Conservation (phyloP, 2,329 filamentous ascomycete species). For the Pseudogymnoascus pannorum region DNA sequence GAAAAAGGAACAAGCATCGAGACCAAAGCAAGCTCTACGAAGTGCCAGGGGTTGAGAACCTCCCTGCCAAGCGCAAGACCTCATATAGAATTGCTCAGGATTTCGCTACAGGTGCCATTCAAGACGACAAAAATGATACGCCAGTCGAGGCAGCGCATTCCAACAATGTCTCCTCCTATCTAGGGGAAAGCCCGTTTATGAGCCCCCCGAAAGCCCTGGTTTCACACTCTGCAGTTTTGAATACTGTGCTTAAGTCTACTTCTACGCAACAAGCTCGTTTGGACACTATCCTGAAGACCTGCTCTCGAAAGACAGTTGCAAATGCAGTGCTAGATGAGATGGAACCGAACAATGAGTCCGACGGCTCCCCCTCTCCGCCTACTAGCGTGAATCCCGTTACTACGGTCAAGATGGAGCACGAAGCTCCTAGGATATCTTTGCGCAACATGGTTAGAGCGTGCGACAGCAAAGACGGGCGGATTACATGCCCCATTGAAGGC, state of each 20-base stretch:
- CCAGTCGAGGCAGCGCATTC: conserved; percentile 21
- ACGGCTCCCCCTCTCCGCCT: background rate
- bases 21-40: background rate
- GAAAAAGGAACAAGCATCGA: background rate
- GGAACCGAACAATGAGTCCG: background rate
- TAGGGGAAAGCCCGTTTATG: background rate
- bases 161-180: background rate
- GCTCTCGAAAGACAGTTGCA: background rate
- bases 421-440: background rate
- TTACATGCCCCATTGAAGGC: background rate
- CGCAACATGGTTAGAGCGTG: background rate
- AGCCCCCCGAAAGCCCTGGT: background rate
- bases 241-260: background rate
- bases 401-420: background rate
- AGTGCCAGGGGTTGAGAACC: background rate
- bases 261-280: background rate
- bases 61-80: conserved; percentile 1
- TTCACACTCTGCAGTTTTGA: no score
- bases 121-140: conserved; percentile 24
- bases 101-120: conserved; percentile 19
- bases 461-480: background rate
- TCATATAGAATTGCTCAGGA: background rate
- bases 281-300: background rate
- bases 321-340: background rate
- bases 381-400: no score